Base-by-base conservation (phyloP, 305 asterid genomes). In the Nicotiana rustica region DNA sequence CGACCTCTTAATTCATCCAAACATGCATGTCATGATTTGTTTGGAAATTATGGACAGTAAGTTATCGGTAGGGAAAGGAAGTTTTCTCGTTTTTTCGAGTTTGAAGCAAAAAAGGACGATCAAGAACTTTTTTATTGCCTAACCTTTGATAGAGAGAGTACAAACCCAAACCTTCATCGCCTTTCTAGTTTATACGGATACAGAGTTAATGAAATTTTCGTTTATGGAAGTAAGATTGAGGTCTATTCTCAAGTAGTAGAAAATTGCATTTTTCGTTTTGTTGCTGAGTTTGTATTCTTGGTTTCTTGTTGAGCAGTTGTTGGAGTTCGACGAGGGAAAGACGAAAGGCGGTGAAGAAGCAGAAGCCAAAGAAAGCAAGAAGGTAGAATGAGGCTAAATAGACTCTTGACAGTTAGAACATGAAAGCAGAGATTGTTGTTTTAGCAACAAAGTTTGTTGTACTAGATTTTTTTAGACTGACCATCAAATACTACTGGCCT, bases 321-420 rank as follows among this genome's bases (percentile, higher is more conserved):
- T 92, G 92, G 98, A 89, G 66, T 92, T 94, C 47, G 94, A 94
- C 2, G 98, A 94, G 87, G 89, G 97, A 4, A 91, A 94, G 83
- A 79, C 91, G 13, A 67, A 79, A 59, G 83, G 69, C 67, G 69
- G 89, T n/a, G 88, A 87, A 84, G 79, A 49, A 49, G 64, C 79
- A 2, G 79, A 84, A 7, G 89, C 64, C 69, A 88, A 83, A 64
- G 82, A 86, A 41, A 88, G 80, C 90, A 91, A 92, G 89, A 92
- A 94, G 87, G 86, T 80, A 61, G 92, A 91, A 78, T 93, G 83
- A 69, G 79, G 44, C n/a, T 66, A 65, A 55, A 76, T 75, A 75
- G 64, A 52, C 61, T 41, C 47, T 47, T 52, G 13, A 52, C 57
- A 52, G 1, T 52, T 10, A 52, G 57, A 13, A 12, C 57, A 41